A percentile compares a stretch with the other conserved stretches of the same genome.
These are phyloP conservation scores for Tetrahymena malaccensis DNA, from an alignment of 73 alveolate genomes.

Conservation along the genomic window DNA sequence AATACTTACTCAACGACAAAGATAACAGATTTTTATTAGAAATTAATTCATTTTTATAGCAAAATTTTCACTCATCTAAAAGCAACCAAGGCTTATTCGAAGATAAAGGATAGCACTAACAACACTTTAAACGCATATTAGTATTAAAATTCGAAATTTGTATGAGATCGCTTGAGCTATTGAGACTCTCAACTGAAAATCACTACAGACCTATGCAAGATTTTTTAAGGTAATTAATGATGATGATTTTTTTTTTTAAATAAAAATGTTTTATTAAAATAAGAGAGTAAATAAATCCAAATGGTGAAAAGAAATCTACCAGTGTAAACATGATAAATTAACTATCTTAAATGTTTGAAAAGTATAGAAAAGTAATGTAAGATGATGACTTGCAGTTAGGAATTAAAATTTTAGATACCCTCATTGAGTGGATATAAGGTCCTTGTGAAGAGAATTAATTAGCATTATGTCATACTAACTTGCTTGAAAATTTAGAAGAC, in stretches of 20 bases:
- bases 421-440: background rate
- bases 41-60: background rate
- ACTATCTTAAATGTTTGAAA: background rate
- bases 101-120: background rate
- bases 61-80: background rate
- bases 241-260: too few relatives aligned
- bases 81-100: background rate
- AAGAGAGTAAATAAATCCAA: background rate
- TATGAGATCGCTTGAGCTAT: background rate
- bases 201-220: constrained; percentile 1
- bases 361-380: background rate
- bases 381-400: background rate
- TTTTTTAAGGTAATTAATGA: background rate
- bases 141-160: background rate
- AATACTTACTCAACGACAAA: background rate
- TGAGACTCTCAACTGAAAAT: background rate
- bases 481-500: background rate
- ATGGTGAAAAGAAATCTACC: background rate
- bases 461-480: background rate
- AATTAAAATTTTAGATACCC: background rate
- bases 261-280: background rate
- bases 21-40: background rate
- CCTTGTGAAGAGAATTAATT: background rate
- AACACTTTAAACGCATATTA: background rate
- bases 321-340: background rate